Evolutionary conservation across 2,329 filamentous ascomycete species (phyloP).

Genomic region (Alternaria burnsii): DNA sequence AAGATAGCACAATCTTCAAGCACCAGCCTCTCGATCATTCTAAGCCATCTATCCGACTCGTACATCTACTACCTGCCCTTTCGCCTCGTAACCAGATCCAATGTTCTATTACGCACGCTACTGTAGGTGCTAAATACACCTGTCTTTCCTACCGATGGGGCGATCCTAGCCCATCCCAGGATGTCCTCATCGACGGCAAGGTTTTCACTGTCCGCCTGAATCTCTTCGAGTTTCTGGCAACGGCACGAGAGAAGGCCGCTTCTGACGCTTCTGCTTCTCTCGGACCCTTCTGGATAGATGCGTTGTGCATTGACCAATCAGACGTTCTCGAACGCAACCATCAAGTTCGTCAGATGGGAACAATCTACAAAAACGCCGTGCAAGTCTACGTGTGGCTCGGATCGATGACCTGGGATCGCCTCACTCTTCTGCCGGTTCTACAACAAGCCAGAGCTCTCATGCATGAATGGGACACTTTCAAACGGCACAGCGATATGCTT

Average conservation of each 20-base stretch:
- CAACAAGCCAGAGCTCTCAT: neutral
- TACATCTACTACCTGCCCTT: neutral
- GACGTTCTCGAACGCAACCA: slow-evolving; percentile 11
- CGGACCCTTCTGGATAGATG: slow-evolving; percentile 17
- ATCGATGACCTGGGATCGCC: too few species aligned
- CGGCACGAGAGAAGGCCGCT: neutral
- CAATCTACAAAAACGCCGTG: slow-evolving; percentile 3
- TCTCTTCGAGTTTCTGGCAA: slow-evolving; percentile 15
- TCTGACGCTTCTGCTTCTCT: neutral
- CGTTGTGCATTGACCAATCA: slow-evolving; percentile 16
- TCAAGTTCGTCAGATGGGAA: slow-evolving; percentile 14
- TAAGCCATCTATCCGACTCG: slow-evolving; percentile 1
- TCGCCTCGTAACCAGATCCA: neutral
- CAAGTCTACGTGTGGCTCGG: slow-evolving; percentile 3
- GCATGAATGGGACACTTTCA: neutral
- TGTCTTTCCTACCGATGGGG: slow-evolving; percentile 44
- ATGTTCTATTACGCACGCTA: neutral
- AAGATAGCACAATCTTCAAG: neutral
- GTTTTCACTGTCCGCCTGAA: slow-evolving; percentile 14
- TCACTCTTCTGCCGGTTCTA: neutral
- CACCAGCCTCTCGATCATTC: neutral
- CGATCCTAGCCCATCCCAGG: slow-evolving; percentile 19
- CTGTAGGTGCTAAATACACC: neutral
- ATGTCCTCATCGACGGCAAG: slow-evolving; percentile 11
- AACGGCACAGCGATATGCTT: too few species aligned